phyloP scores from a whole-genome alignment of 176 grass and related monocot species.

The Coix lacrymajobi region DNA sequence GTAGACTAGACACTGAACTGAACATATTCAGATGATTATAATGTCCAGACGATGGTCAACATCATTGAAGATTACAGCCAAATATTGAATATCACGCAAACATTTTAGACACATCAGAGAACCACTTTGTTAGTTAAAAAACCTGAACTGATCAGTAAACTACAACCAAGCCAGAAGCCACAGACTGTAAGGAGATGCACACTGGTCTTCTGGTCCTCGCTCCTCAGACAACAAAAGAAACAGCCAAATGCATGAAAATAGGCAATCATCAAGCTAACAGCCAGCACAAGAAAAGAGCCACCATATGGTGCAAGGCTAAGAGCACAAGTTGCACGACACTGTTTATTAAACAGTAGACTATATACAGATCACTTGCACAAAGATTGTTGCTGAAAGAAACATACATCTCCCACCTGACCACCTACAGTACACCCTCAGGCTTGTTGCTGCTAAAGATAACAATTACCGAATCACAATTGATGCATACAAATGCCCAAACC shows the following conservation, averaged over 20 bases:
- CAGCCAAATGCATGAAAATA: background rate
- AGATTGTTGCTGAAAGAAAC: slow-evolving; percentile 3
- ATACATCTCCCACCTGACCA: background rate
- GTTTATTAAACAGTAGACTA: slow-evolving; percentile 12
- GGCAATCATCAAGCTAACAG: background rate
- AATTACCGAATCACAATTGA: slow-evolving; percentile 23
- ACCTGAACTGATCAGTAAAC: too few species aligned
- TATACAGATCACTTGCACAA: slow-evolving; percentile 29
- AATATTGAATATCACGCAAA: too few species aligned
- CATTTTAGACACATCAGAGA: too few species aligned
- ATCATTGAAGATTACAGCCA: too few species aligned
- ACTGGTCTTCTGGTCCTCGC: background rate
- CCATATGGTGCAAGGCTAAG: background rate
- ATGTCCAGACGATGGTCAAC: too few species aligned
- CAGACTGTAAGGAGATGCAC: too few species aligned
- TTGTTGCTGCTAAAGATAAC: background rate
- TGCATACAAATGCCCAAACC: slow-evolving; percentile 3
- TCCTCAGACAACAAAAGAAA: background rate
- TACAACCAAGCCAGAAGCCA: too few species aligned
- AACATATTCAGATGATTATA: too few species aligned
- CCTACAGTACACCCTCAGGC: background rate
- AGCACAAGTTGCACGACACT: background rate
- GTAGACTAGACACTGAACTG: too few species aligned
- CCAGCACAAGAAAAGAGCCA: background rate
- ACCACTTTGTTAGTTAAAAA: too few species aligned